Conservation (phyloP, 176 grass and related monocot genomes). For the Melocanna baccifera region DNA sequence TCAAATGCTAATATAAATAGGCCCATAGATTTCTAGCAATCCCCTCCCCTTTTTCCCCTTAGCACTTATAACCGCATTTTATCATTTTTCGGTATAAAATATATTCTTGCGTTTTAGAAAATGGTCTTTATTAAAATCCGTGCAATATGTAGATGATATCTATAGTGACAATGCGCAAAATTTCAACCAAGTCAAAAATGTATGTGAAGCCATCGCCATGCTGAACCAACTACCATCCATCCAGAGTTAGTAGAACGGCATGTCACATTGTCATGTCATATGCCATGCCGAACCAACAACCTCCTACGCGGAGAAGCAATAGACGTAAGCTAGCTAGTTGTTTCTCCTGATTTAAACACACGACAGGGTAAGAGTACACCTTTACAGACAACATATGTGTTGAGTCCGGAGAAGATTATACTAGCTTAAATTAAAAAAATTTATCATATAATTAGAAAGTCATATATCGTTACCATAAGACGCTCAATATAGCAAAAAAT, state of each 20-base stretch:
- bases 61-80: too few relatives aligned
- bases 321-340: not conserved
- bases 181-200: not conserved
- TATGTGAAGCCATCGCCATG: not conserved
- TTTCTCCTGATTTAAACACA: not conserved
- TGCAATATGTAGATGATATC: not conserved
- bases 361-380: too few relatives aligned
- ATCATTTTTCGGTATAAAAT: too few relatives aligned
- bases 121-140: not conserved
- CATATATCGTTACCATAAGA: too few relatives aligned
- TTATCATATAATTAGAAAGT: too few relatives aligned
- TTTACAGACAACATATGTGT: too few relatives aligned
- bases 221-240: not conserved
- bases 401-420: too few relatives aligned
- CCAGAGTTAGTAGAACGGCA: not conserved
- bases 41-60: too few relatives aligned
- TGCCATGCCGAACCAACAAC: not conserved
- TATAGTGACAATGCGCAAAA: not conserved
- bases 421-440: too few relatives aligned
- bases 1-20: too few relatives aligned
- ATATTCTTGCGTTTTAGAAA: not conserved
- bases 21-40: too few relatives aligned
- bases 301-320: not conserved
- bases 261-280: slow-evolving; percentile 21
- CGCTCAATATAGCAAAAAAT: too few relatives aligned